Percentiles rank a stretch among this genome's conserved stretches.
phyloP scores from a whole-genome alignment of 805 yeast genomes.

The Nakazawaea ernobii region DNA sequence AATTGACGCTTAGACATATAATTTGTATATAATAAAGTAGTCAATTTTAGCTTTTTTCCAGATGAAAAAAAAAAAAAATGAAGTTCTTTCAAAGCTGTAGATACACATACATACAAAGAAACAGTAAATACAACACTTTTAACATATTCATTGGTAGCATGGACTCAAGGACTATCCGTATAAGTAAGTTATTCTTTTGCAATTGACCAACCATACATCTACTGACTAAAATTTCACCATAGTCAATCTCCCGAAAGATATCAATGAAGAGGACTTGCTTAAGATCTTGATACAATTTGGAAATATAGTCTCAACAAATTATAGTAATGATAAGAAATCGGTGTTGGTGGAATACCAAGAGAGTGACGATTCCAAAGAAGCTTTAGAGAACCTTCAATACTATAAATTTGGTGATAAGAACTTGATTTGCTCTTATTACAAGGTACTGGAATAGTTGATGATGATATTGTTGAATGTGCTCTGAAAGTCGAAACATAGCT shows the following conservation, averaged over 20 bases:
- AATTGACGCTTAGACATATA: background rate
- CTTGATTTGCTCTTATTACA: background rate
- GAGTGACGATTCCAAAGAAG: background rate
- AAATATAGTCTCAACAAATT: background rate
- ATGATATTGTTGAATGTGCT: too few relatives aligned
- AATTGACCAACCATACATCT: background rate
- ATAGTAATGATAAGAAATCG: background rate
- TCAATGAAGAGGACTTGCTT: background rate
- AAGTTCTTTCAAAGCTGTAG: background rate
- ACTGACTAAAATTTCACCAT: background rate
- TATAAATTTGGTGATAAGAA: conserved; percentile 3
- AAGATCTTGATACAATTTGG: conserved; percentile 8
- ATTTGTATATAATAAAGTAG: background rate
- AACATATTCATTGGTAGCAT: too few relatives aligned
- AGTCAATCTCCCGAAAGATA: conserved; percentile 7
- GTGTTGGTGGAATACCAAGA: background rate
- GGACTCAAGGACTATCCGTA: background rate
- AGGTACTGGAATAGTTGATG: too few relatives aligned
- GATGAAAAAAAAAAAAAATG: background rate
- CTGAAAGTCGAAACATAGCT: too few relatives aligned
- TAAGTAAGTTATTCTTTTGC: background rate
- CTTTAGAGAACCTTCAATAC: conserved; percentile 4
- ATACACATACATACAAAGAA: background rate
- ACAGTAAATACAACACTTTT: too few relatives aligned
- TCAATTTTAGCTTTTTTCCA: background rate